Base-by-base conservation (phyloP, 225 moss, liverwort and hornwort genomes). In the Neckera pumila region DNA sequence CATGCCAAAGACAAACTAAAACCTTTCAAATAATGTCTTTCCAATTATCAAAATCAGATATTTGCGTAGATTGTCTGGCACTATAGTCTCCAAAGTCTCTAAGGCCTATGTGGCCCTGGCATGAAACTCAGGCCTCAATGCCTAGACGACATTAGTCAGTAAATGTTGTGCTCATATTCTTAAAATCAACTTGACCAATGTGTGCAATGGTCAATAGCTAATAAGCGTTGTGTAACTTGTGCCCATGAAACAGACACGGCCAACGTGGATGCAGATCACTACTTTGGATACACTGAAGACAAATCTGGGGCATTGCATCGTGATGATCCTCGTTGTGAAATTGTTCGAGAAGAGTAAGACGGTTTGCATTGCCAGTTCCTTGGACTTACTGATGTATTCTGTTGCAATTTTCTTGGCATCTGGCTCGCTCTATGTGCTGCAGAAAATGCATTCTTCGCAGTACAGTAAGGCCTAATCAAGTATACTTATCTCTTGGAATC, bases 291-390 rank as follows among this genome's bases (percentile, higher is more conserved):
- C 60, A 28, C 81, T 93, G 79, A 92, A 93, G 89, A 87, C 88
- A 20, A 92, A 87, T 79, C 90, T 92, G 53, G 91, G 92, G 79
- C 91, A 93, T 26, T 89, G 92, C 77, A 91, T 93, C 31, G 89
- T 92, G 49, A 92, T 91, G 89, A 92, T 92, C 65, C 89, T 93
- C 8, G 59, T 90, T 9, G 93, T 92, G 49, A 93, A 92, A 75
- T 9, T 93, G 85, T 93, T 93, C n/a, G 92, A 93, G 74, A 92
- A 91, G 84, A 93, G 92, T 88, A 93, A 92, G 76, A 93, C 91
- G 62, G 93, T 92, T 8, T 74, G 58, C 81, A 90, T 93, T n/a
- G 86, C 87, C 34, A 92, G 78, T 76, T 82, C 92, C 23, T 30
- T 85, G 65, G 91, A 92, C 62, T 85, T 92, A 42, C 87, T 93